Percentiles rank a stretch among this genome's conserved stretches.
These are phyloP conservation scores for Eimeria sp. DNA, from an alignment of 169 alveolate species.

Conservation along the genomic window DNA sequence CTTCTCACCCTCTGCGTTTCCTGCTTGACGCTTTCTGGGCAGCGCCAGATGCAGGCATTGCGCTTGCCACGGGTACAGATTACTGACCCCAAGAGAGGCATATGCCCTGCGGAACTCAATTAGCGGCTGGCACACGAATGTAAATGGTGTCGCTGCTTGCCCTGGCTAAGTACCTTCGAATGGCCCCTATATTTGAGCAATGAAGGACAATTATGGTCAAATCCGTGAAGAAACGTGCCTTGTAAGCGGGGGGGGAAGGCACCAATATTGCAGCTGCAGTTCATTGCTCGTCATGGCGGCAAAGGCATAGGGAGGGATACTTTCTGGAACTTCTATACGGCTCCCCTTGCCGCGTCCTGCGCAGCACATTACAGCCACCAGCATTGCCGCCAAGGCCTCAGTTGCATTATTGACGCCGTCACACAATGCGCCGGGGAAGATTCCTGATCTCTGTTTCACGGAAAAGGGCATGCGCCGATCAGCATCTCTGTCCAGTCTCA, in stretches of 20 bases:
- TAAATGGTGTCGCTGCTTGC: neutral
- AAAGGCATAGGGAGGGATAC: conserved; percentile 21
- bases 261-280: conserved; percentile 53
- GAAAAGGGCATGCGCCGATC: neutral
- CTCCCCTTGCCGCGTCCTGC: conserved; percentile 63
- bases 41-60: conserved; percentile 69
- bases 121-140: neutral
- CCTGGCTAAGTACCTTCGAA: neutral
- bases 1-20: neutral
- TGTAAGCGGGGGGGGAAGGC: conserved; percentile 52
- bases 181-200: neutral
- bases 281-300: conserved; percentile 5
- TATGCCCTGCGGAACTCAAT: conserved; percentile 45
- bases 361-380: neutral
- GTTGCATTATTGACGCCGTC: neutral
- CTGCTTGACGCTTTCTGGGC: conserved; percentile 23
- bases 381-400: neutral
- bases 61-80: conserved; percentile 83
- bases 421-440: neutral
- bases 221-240: conserved; percentile 16
- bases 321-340: conserved; percentile 45
- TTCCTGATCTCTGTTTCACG: neutral
- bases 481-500: neutral
- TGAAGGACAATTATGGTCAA: neutral
- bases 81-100: conserved; percentile 47